Evolutionary conservation across 1,284 basidiomycete species (phyloP), one percentile per base, ranked within the genome.

Genomic region (Mycena citricolor): DNA sequence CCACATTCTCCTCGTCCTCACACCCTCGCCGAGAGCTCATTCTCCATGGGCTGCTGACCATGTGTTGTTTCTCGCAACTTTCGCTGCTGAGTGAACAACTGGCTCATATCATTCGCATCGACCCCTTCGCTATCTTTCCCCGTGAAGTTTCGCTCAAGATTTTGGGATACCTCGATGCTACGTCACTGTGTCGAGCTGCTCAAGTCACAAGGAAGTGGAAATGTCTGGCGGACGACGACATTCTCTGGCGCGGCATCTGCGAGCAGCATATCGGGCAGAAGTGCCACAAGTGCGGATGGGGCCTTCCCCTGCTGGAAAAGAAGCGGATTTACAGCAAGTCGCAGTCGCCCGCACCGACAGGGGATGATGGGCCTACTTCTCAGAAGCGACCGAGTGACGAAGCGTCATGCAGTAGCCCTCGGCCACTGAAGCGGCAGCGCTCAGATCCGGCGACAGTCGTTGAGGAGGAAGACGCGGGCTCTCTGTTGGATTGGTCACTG

Each of bases 31-130:
- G 95, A 30, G 90, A 90, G 30, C 81, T 99, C 60, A 98, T 99
- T 61, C 84, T 99, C 34, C 92, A 93, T 60, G 95, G 95, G 23
- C 79, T 99, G 48, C 83, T 99, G 57, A 98, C 97, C n/a, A 99
- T 99, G 91, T 99, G 95, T 66, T 99, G 95, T 69, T 98, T 97
- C 71, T 92, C 92, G 29, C 95, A 98, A 61, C 84, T 99, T n/a
- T 97, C 95, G 17, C 87, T 98, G 44, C 83, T 99, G 37, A 90
- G 92, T 12, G 91, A 97, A 51, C 90, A 94, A 46, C 85, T 99
- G 44, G 76, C 84, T 19, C 83, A 90, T 54, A 85, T 97, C 51
- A 97, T 97, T 63, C 86, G 95, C 52, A 86, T 97, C 62, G 97
- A 99, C 65, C 97, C 97, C 8, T 95, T 99, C 67, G 71, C 79